Conservation (phyloP, 140 eudicot genomes). For the Oenanthe javanica region DNA sequence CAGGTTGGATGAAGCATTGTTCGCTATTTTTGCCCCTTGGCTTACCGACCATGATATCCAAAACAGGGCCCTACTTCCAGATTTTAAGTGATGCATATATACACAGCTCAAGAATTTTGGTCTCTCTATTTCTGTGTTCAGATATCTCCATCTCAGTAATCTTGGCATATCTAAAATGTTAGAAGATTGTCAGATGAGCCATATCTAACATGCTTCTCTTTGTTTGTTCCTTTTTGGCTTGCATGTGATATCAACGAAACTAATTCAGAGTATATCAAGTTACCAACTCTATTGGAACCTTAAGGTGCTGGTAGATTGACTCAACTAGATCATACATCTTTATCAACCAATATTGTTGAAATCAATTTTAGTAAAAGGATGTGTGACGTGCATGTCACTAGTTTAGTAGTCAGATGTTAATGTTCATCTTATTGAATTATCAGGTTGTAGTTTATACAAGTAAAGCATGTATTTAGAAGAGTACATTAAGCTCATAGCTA, state of each 20-base stretch:
- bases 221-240: background rate
- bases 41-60: constrained; percentile 4
- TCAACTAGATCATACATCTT: background rate
- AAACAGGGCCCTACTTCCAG: background rate
- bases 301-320: background rate
- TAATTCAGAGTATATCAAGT: too few relatives aligned
- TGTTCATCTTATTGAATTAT: too few relatives aligned
- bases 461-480: too few relatives aligned
- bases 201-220: background rate
- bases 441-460: background rate
- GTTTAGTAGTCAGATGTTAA: background rate
- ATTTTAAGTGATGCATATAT: background rate
- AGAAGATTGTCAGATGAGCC: background rate
- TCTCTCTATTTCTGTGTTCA: constrained; percentile 6
- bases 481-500: background rate
- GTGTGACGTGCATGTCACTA: background rate
- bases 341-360: too few relatives aligned
- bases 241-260: background rate
- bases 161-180: constrained; percentile 4
- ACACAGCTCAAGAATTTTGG: background rate
- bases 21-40: background rate
- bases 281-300: background rate
- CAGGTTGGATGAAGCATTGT: background rate
- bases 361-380: background rate
- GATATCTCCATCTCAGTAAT: constrained; percentile 12